A percentile compares a stretch with the other conserved stretches of the same genome.
Evolutionary conservation across 2,329 filamentous ascomycete species (phyloP).

Genomic region (Pestalotiopsis sp.): DNA sequence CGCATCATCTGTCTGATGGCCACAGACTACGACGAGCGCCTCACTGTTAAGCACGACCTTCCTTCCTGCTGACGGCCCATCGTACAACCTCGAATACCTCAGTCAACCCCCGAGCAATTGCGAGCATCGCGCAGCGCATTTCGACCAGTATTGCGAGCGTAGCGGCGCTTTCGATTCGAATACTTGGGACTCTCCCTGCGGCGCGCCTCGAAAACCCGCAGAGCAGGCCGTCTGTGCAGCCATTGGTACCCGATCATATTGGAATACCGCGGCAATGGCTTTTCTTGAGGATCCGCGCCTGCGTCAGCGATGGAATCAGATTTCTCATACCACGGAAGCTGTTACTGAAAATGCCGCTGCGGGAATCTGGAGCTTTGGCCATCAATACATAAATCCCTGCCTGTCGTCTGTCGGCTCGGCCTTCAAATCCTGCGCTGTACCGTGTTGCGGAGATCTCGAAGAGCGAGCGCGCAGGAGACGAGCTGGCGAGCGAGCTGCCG

Average conservation of each 20-base stretch:
- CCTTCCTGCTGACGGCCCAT: not conserved
- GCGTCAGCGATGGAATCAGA: conserved; percentile 90
- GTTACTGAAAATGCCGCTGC: conserved; percentile 92
- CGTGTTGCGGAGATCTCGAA: conserved; percentile 72
- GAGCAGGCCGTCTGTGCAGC: not conserved
- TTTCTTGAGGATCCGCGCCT: conserved; percentile 82
- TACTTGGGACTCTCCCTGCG: not conserved
- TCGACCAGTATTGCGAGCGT: not conserved
- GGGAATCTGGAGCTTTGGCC: conserved; percentile 85
- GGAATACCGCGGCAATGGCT: conserved; percentile 43
- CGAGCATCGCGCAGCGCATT: not conserved
- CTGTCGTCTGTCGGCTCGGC: conserved; percentile 67
- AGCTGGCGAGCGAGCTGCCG: conserved; percentile 65
- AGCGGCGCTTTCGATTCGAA: not conserved
- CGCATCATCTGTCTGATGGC: not conserved
- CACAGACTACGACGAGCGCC: not conserved
- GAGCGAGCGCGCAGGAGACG: conserved; percentile 71
- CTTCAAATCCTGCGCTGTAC: conserved; percentile 72
- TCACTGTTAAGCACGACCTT: not conserved
- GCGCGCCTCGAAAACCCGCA: too few relatives aligned
- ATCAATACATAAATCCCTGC: conserved; percentile 84
- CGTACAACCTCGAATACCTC: not conserved
- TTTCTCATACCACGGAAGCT: conserved; percentile 86
- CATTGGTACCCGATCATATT: not conserved
- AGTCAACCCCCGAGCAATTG: not conserved